Conservation (phyloP, 2,329 filamentous ascomycete species). For the Aspergillus sp. region DNA sequence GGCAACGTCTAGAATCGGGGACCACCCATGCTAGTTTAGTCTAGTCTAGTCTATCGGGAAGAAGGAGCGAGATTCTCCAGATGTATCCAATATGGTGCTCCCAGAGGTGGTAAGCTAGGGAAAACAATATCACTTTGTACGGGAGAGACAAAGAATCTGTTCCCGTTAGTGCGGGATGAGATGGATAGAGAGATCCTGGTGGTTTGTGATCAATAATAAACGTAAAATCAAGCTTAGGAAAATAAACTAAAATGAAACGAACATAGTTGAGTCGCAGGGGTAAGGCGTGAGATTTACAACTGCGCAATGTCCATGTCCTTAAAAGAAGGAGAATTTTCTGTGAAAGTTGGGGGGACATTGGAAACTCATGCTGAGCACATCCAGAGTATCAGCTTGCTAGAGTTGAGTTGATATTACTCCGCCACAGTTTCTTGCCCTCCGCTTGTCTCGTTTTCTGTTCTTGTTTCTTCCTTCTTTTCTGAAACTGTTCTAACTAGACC, state of each 20-base stretch:
- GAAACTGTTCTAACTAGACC: neutral
- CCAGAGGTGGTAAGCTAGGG: conserved; percentile 3
- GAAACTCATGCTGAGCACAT: neutral
- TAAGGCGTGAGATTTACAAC: neutral
- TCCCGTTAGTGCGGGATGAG: conserved; percentile 3
- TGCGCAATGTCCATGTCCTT: neutral
- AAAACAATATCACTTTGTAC: conserved; percentile 7
- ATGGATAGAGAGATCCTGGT: conserved; percentile 1
- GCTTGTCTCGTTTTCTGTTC: neutral
- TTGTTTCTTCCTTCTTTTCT: neutral
- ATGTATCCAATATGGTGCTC: neutral
- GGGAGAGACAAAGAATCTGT: conserved; percentile 9
- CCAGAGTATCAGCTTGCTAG: neutral
- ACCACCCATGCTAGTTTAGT: conserved; percentile 9
- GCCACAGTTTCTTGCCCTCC: neutral
- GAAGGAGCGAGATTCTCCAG: too few relatives aligned
- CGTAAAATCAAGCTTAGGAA: neutral
- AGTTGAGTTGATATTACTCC: too few relatives aligned
- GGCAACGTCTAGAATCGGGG: neutral
- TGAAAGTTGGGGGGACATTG: neutral
- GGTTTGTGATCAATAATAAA: conserved; percentile 7
- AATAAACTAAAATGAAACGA: neutral
- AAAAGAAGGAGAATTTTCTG: neutral
- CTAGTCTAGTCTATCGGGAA: too few relatives aligned
- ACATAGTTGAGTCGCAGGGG: neutral